Evolutionary conservation across 208 protist genomes (phyloP), one percentile per base, ranked within the genome.

Genomic region (Strigomonas oncopelti): DNA sequence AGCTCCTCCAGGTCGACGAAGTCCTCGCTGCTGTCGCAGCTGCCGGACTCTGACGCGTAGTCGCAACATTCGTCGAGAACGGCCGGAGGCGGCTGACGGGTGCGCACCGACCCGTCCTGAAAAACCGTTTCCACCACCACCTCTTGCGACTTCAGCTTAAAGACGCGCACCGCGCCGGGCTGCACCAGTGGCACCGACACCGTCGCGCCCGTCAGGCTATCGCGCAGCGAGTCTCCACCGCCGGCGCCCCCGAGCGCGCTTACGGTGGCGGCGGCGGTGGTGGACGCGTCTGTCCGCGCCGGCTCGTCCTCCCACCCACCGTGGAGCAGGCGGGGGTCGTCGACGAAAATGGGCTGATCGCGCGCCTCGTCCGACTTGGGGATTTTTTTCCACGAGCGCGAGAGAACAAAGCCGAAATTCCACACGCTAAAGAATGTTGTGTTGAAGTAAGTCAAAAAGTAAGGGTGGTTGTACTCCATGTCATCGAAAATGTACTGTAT

Each of bases 401-500:
- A 71, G 0, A 95, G 4, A 9, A 92, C 29, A 64, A 82, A 96
- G 25, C 90, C 90, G 0, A 87, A 29, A 59, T 94, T 93, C 80
- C 88, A 96, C 0, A 96, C 60, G 36, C 75, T 85, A 74, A 97
- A 97, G 0, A 71, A 77, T 0, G 79, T 82, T 0, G 90, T 96
- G 71, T 96, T 96, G 65, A 97, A 96, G 67, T 91, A 97, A 0
- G 92, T 97, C 51, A 97, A 71, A 54, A 97, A 97, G 62, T 87
- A 96, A 5, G 92, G 92, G 57, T 91, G 88, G 61, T 87, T 80
- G 72, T 84, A 97, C 18, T 93, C 70, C 5, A 93, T 62, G 16
- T 82, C 65, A 22, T 74, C 83, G 65, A 96, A 97, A 38, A 97
- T 95, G 68, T 88, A 80, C 69, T 97, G 85, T 71, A 97, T 97